Evolutionary conservation across 805 yeast genomes (phyloP).

Genomic region (Pichia kluyveri): DNA sequence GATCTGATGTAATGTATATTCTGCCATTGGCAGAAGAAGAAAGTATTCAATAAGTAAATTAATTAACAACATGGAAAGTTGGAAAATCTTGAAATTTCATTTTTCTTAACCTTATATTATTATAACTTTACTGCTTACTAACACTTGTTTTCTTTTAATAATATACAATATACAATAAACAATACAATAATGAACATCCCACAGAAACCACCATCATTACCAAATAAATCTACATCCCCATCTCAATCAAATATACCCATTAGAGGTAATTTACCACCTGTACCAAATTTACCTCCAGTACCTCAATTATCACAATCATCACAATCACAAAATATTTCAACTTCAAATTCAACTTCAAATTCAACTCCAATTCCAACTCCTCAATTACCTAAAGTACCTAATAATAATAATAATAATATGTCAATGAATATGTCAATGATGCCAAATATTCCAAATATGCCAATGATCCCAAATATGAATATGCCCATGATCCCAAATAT

Average conservation of each 20-base stretch:
- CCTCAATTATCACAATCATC: neutral
- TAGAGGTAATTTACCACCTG: neutral
- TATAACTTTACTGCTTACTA: no score
- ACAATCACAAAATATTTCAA: neutral
- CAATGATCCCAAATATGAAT: neutral
- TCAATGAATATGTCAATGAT: neutral
- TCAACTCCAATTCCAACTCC: neutral
- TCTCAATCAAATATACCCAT: neutral
- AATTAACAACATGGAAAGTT: no score
- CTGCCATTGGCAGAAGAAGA: no score
- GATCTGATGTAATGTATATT: neutral
- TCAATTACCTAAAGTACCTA: neutral
- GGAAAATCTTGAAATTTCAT: no score
- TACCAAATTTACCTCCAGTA: neutral
- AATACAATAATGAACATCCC: neutral
- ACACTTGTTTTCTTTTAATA: no score
- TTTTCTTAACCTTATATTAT: no score
- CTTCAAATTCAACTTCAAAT: neutral
- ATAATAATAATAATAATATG: neutral
- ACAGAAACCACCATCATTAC: neutral
- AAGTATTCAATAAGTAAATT: no score
- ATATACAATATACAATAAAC: no score
- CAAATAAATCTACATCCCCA: neutral
- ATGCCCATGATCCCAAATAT: neutral
- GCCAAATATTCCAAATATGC: neutral